Evolutionary conservation across 768 basidiomycete genomes (phyloP).

Genomic region (Amanita rimosa): DNA sequence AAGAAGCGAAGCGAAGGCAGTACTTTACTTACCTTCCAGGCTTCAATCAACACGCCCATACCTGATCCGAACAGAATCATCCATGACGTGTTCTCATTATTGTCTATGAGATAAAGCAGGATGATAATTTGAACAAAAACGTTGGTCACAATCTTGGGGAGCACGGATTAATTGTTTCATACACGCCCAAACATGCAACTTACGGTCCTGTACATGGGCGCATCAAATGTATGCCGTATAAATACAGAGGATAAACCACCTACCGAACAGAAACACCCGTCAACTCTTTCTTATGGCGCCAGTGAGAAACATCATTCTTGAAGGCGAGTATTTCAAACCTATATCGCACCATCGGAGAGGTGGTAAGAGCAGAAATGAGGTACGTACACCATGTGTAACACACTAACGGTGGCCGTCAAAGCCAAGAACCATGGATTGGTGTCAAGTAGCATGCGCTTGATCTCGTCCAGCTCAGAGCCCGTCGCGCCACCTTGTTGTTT

Average conservation of each 20-base stretch:
- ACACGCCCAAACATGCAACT: constrained; percentile 12
- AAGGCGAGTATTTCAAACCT: constrained; percentile 96
- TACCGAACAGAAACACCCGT: constrained; percentile 91
- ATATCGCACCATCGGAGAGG: constrained; percentile 2
- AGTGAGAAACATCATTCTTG: constrained; percentile 90
- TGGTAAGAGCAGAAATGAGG: constrained; percentile 1
- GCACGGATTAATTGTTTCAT: constrained; percentile 1
- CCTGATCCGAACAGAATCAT: constrained; percentile 93
- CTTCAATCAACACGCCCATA: constrained; percentile 74
- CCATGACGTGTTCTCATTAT: constrained; percentile 92
- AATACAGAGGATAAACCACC: constrained; percentile 13
- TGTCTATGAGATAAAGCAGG: constrained; percentile 89
- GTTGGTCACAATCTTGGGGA: constrained; percentile 65
- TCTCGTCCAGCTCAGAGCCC: constrained; percentile 77
- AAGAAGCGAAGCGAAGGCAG: constrained; percentile 8
- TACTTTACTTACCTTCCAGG: constrained; percentile 76
- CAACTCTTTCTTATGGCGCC: constrained; percentile 91
- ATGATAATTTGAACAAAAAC: constrained; percentile 89
- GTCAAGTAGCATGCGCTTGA: constrained; percentile 89
- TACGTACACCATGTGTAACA: constrained; percentile 79
- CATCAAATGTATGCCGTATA: not conserved
- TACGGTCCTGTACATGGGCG: constrained; percentile 37
- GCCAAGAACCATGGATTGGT: constrained; percentile 84
- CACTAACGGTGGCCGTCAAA: constrained; percentile 73
- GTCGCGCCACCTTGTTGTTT: constrained; percentile 55